Conservation (phyloP, 345 rosid genomes). For the Kernera saxatilis region DNA sequence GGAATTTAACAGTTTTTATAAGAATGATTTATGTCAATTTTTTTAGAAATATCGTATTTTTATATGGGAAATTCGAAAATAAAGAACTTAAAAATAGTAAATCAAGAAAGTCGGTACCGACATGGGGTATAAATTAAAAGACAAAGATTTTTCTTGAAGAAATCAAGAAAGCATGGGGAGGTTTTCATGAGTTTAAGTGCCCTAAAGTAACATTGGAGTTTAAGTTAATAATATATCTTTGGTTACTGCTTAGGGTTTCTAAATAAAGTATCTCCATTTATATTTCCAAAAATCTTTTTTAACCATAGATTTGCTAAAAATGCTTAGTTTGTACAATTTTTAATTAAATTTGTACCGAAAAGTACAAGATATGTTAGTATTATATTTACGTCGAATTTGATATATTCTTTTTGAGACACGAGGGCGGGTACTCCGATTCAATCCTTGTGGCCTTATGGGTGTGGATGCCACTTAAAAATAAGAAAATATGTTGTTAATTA, state of each 20-base stretch:
- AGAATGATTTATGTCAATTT: background rate
- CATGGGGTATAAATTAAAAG: slow-evolving; percentile 6
- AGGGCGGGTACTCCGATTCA: slow-evolving; percentile 30
- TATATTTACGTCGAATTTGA: slow-evolving; percentile 1
- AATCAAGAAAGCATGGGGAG: slow-evolving; percentile 22
- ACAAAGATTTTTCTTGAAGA: slow-evolving; percentile 15
- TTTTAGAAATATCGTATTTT: background rate
- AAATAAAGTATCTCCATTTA: slow-evolving; percentile 18
- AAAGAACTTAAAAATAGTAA: background rate
- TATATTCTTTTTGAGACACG: slow-evolving; percentile 22
- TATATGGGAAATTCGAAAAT: background rate
- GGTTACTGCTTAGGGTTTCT: slow-evolving; percentile 16
- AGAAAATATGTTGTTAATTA: background rate
- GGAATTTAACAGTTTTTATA: background rate
- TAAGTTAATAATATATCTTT: slow-evolving; percentile 1
- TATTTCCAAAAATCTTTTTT: slow-evolving; percentile 18
- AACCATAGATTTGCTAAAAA: slow-evolving; percentile 19
- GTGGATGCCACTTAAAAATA: slow-evolving; percentile 7
- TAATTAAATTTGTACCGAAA: background rate
- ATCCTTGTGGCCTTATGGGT: slow-evolving; percentile 21
- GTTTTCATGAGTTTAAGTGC: slow-evolving; percentile 31
- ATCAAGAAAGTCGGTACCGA: slow-evolving; percentile 25
- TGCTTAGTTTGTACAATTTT: background rate
- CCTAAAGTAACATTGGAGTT: slow-evolving; percentile 20
- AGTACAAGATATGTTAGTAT: background rate